Conservation (phyloP, 176 grass and related monocot genomes). For the Triticum monococcum region DNA sequence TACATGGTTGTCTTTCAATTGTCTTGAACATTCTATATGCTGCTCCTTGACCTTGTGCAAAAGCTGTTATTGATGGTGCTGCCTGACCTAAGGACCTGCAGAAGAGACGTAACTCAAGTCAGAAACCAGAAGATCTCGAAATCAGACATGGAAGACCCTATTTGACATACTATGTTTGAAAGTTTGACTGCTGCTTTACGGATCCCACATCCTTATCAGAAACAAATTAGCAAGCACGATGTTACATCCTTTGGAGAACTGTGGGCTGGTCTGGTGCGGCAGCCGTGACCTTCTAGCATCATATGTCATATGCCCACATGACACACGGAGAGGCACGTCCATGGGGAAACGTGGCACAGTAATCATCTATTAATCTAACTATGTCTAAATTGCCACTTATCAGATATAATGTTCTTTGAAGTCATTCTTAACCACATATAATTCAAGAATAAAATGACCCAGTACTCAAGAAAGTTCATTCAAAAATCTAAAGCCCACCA, state of each 20-base stretch:
- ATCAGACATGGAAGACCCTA: not conserved
- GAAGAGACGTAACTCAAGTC: not conserved
- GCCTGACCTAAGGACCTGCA: slow-evolving; percentile 78
- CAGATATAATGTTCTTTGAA: not conserved
- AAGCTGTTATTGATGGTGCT: slow-evolving; percentile 67
- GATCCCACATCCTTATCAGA: too few species aligned
- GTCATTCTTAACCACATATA: not conserved
- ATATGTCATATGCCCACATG: too few species aligned
- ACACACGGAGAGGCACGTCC: too few species aligned
- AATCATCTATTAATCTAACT: too few species aligned
- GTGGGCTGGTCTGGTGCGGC: too few species aligned
- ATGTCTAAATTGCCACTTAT: not conserved
- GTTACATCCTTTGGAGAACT: too few species aligned
- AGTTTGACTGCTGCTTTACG: too few species aligned
- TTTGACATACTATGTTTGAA: not conserved
- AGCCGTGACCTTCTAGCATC: too few species aligned
- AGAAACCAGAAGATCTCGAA: not conserved
- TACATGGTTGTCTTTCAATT: slow-evolving; percentile 70
- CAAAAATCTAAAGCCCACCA: not conserved
- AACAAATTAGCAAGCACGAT: too few species aligned
- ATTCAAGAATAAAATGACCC: not conserved
- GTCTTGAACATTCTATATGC: slow-evolving; percentile 82
- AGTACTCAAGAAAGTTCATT: not conserved
- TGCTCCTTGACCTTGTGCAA: slow-evolving; percentile 82
- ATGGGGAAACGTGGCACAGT: too few species aligned